Base-by-base conservation (phyloP, 352 stramenopile species). In the Pythium dissimile region DNA sequence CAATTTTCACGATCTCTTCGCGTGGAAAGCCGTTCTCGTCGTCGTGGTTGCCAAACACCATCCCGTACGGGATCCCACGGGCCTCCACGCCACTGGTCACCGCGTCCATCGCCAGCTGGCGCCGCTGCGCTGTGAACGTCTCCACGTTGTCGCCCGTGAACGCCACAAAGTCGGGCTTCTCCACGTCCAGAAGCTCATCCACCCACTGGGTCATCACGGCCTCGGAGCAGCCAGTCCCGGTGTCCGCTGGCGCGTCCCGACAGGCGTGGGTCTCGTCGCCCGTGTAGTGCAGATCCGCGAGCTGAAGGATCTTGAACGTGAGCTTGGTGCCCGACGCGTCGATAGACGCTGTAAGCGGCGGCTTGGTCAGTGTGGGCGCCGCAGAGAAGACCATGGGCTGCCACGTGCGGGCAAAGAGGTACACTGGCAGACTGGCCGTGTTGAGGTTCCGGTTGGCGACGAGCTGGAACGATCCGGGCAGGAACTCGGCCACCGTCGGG, bases 21-120 rank as follows among this genome's bases (percentile, higher is more conserved):
- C 76, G 64, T 7, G 55, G 26, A 21, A 86, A 69, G 0, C 72
- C 67, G 34, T 64, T 69, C 46, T 84, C 68, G 35, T 73, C 74
- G 54, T 88, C 74, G 59, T 91, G 76, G 55, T 88, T 91, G 24
- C 76, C 74, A 47, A 84, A 81, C 7, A 88, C 54, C 39, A 79
- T 59, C 2, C 71, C 62, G 69, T 67, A 91, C 16, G 76, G 76
- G 31, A 91, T 83, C 21, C 64, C 57, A 21, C 72, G 64, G 11
- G 60, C 62, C 34, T 85, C 75, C 2, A 80, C 74, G 15, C 63
- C 64, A 0, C 23, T 18, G 23, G 64, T 76, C 47, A 75, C 72
- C 28, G 60, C 64, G 18, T 65, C 73, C 24, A 86, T 72, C 1
- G 74, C 65, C 21, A 50, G 48, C 1, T 49, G 26, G 12, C 76